Percentiles rank a stretch among this genome's conserved stretches.
phyloP scores from a whole-genome alignment of 352 stramenopile genomes.

The Phytopythium boreale region DNA sequence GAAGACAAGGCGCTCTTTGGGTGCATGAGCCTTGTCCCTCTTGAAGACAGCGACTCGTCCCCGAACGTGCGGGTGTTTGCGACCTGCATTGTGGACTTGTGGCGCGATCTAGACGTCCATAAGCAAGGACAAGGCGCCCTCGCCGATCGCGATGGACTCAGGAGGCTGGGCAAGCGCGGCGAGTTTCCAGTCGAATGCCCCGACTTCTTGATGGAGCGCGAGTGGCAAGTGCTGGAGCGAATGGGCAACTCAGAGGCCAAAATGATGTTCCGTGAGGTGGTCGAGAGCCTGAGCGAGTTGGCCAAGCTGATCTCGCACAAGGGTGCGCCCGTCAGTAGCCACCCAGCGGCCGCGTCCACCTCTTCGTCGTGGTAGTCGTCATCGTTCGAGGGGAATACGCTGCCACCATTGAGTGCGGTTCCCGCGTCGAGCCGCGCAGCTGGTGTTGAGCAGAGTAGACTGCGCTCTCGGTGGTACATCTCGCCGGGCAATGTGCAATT shows the following conservation, averaged over 20 bases:
- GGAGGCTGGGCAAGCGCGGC: neutral
- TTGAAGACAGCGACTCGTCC: neutral
- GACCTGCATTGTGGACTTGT: slow-evolving; percentile 1
- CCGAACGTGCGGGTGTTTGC: neutral
- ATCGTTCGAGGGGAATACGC: neutral
- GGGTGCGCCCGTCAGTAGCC: neutral
- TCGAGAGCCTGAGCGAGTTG: neutral
- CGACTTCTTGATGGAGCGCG: neutral
- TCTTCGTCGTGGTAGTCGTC: neutral
- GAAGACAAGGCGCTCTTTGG: neutral
- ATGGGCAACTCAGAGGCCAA: neutral
- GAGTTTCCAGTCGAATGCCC: neutral
- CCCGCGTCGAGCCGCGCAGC: neutral
- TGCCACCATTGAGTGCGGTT: neutral
- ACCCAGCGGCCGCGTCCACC: neutral
- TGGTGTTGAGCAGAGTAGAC: neutral
- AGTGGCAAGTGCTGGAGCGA: neutral
- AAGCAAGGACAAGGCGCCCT: neutral
- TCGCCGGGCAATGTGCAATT: neutral
- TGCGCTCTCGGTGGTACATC: neutral
- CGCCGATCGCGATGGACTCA: neutral
- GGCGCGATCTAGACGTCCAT: neutral
- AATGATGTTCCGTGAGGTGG: neutral
- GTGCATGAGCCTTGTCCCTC: neutral
- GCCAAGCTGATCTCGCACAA: neutral